Conservation (phyloP, 140 eudicot genomes). For the Oenanthe javanica region DNA sequence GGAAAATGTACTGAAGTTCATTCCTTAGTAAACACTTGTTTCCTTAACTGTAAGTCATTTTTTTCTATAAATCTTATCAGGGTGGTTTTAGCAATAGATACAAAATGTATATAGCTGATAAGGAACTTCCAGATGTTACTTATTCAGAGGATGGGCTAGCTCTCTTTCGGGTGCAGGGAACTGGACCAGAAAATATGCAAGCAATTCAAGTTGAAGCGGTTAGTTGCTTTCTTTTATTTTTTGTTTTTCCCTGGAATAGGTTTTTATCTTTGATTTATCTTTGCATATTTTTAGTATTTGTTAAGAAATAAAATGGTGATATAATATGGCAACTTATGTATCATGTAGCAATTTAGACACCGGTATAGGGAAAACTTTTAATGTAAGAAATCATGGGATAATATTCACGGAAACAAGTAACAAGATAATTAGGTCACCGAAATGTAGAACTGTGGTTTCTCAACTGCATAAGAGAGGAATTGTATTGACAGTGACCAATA, state of each 20-base stretch:
- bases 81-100: constrained; percentile 88
- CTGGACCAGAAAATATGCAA: constrained; percentile 51
- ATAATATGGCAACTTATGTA: background rate
- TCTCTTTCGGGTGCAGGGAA: constrained; percentile 73
- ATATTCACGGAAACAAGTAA: background rate
- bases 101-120: constrained; percentile 63
- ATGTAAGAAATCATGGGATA: background rate
- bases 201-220: constrained; percentile 87
- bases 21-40: constrained; percentile 1
- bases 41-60: constrained; percentile 7
- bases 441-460: background rate
- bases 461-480: background rate
- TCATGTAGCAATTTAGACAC: background rate
- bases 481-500: background rate
- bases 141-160: constrained; percentile 87
- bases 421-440: background rate
- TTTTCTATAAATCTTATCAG: constrained; percentile 29
- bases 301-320: background rate
- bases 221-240: constrained; percentile 14
- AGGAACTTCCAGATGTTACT: constrained; percentile 76
- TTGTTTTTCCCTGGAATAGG: background rate
- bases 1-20: constrained; percentile 2
- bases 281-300: background rate
- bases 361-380: background rate
- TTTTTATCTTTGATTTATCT: background rate